phyloP scores from a whole-genome alignment of 257 asterid species.

The Cordia subcordata region DNA sequence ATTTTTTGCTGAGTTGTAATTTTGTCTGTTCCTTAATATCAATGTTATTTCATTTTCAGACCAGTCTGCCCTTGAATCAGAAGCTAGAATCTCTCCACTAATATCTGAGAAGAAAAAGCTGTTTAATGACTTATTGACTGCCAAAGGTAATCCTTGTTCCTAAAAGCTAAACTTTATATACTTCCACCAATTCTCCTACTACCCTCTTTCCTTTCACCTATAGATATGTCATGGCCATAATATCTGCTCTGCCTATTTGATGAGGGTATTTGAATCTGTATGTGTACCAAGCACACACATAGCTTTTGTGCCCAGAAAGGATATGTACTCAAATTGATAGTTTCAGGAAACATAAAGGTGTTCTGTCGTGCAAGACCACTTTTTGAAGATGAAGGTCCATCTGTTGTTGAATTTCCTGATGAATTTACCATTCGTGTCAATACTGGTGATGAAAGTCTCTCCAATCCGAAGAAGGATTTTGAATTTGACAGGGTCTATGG shows the following conservation, averaged over 20 bases:
- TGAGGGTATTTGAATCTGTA: no score
- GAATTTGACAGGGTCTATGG: constrained; percentile 98
- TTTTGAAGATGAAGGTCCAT: constrained; percentile 92
- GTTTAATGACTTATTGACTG: constrained; percentile 84
- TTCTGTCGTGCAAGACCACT: constrained; percentile 94
- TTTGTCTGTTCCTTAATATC: neutral
- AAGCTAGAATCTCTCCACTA: constrained; percentile 89
- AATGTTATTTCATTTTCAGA: constrained; percentile 36
- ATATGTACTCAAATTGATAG: constrained; percentile 10
- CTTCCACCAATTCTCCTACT: no score
- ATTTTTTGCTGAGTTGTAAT: no score
- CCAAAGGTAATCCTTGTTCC: constrained; percentile 55
- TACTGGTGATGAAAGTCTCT: constrained; percentile 59
- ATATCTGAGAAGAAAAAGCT: constrained; percentile 81
- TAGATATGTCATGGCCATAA: no score
- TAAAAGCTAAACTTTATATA: neutral
- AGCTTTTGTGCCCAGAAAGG: no score
- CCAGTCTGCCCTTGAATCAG: constrained; percentile 88
- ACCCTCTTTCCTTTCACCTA: no score
- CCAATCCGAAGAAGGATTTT: constrained; percentile 92
- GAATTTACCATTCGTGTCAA: constrained; percentile 63
- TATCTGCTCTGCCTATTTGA: no score
- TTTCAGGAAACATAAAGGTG: constrained; percentile 87
- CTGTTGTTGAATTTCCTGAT: constrained; percentile 86
- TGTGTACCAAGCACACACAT: no score